These are phyloP conservation scores for Macrolepiota albuminosa DNA, from an alignment of 768 basidiomycete species.

Conservation along the genomic window DNA sequence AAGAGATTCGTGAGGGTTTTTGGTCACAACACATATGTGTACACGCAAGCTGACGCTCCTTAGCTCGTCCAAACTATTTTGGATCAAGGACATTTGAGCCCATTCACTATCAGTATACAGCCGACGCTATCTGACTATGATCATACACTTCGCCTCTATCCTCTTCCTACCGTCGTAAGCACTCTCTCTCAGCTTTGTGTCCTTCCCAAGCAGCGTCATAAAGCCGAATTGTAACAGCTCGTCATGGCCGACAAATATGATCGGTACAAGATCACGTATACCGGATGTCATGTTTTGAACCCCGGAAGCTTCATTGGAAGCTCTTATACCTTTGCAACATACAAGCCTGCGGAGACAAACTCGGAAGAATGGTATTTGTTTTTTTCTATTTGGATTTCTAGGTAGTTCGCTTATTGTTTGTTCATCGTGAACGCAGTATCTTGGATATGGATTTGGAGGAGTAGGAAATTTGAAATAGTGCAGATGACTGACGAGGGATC, in stretches of 20 bases:
- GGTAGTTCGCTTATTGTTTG: background rate
- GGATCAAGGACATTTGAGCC: constrained; percentile 93
- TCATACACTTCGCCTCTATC: constrained; percentile 88
- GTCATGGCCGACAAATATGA: constrained; percentile 96
- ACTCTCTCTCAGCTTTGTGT: background rate
- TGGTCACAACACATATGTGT: background rate
- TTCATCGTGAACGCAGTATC: constrained; percentile 20
- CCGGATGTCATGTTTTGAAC: constrained; percentile 98
- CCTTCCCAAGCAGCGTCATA: background rate
- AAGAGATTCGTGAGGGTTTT: constrained; percentile 73
- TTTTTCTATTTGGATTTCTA: background rate
- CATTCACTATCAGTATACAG: constrained; percentile 78
- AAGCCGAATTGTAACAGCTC: constrained; percentile 42
- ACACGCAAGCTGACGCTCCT: background rate
- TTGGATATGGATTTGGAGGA: constrained; percentile 36
- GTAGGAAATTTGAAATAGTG: constrained; percentile 8
- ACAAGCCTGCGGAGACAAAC: constrained; percentile 78
- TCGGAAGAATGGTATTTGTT: constrained; percentile 74
- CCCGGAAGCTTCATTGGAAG: constrained; percentile 89
- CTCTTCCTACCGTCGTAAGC: constrained; percentile 85
- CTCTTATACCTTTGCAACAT: constrained; percentile 84
- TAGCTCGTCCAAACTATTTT: constrained; percentile 95
- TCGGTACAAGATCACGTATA: constrained; percentile 93
- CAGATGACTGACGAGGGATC: too few species aligned
- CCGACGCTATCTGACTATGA: constrained; percentile 89